Conservation (phyloP, 2,329 filamentous ascomycete genomes). For the Hymenoscyphus fructigenus region DNA sequence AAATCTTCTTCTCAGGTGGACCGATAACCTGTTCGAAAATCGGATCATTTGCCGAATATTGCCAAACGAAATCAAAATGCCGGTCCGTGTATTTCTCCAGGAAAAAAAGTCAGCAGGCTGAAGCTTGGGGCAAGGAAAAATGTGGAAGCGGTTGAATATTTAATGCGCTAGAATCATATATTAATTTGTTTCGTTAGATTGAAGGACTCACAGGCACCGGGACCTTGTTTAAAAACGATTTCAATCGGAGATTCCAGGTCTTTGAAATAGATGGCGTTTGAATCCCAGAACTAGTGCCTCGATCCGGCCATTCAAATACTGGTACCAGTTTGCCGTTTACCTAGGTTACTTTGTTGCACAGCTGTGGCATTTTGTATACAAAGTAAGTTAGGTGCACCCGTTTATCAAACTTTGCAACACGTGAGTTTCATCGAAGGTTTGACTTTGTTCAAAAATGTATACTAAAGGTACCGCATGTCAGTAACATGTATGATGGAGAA, state of each 20-base stretch:
- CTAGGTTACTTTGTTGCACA: not conserved
- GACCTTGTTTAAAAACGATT: not conserved
- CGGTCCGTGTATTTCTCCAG: not conserved
- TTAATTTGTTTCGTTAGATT: not conserved
- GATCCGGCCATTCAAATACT: not conserved
- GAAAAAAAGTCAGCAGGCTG: slow-evolving; percentile 1
- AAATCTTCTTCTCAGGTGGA: not conserved
- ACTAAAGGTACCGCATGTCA: not conserved
- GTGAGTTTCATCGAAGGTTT: slow-evolving; percentile 1
- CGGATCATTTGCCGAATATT: not conserved
- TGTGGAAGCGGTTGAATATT: slow-evolving; percentile 1
- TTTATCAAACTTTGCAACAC: slow-evolving; percentile 1
- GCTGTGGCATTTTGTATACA: slow-evolving; percentile 1
- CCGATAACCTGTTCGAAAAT: not conserved
- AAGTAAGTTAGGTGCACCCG: not conserved
- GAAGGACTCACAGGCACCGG: not conserved
- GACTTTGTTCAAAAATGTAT: not conserved
- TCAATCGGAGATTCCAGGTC: not conserved
- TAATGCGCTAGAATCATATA: not conserved
- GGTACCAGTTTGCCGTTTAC: not conserved
- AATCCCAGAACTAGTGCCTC: not conserved
- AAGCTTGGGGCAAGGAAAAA: not conserved
- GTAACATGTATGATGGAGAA: not conserved
- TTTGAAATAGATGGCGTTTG: not conserved
- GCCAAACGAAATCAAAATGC: not conserved